Evolutionary conservation across 2,329 filamentous ascomycete species (phyloP).

Genomic region (Microdochium trichocladiopsis): DNA sequence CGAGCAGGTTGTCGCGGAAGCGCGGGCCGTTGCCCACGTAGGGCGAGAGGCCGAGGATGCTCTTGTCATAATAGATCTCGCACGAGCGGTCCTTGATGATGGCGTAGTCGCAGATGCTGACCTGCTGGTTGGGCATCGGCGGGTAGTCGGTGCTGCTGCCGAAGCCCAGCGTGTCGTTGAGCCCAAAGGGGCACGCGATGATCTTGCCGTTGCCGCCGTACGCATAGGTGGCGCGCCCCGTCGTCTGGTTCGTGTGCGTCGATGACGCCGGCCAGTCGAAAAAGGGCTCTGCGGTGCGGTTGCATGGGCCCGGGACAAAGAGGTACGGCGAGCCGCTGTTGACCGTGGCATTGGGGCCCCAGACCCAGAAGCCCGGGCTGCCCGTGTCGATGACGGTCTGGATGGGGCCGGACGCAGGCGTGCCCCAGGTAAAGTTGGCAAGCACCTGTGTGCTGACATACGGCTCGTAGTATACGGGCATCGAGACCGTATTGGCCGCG

Average conservation of each 20-base stretch:
- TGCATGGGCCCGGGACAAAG: conserved; percentile 1
- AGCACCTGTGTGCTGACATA: conserved; percentile 1
- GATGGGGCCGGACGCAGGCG: background rate
- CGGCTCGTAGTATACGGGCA: conserved; percentile 2
- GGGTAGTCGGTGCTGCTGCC: background rate
- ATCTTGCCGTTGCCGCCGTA: conserved; percentile 3
- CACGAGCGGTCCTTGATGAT: background rate
- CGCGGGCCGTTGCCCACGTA: background rate
- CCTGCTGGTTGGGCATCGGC: conserved; percentile 1
- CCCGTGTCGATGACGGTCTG: conserved; percentile 3
- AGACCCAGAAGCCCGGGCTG: conserved; percentile 3
- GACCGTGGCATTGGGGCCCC: conserved; percentile 1
- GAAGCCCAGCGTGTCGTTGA: conserved; percentile 4
- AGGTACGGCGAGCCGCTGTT: conserved; percentile 4
- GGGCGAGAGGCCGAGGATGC: conserved; percentile 3
- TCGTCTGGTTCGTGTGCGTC: background rate
- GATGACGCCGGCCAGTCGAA: conserved; percentile 2
- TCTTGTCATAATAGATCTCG: conserved; percentile 2
- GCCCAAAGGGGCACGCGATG: conserved; percentile 1
- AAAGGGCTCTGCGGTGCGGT: background rate
- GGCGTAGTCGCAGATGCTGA: conserved; percentile 1
- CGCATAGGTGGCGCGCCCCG: background rate
- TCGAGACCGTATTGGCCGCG: conserved; percentile 1
- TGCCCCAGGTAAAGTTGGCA: conserved; percentile 4
- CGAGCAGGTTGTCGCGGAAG: background rate